Evolutionary conservation across 2,329 filamentous ascomycete genomes (phyloP), one percentile per base, ranked within the genome.

Genomic region (Pyrenochaeta sp.): DNA sequence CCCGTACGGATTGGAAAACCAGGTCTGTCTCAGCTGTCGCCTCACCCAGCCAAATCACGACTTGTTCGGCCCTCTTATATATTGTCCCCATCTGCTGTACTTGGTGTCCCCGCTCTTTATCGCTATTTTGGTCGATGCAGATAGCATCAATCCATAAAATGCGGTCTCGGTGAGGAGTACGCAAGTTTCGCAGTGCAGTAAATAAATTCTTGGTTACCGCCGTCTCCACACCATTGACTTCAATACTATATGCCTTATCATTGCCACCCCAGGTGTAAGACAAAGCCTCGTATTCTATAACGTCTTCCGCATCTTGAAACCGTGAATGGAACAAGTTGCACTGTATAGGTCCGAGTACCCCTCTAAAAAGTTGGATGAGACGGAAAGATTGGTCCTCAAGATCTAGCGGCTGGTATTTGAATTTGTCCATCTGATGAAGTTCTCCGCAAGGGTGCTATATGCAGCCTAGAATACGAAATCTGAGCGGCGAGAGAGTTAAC

Each of bases 1-100:
- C n/a, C n/a, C n/a, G n/a, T n/a, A n/a, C n/a, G n/a, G n/a, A n/a
- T n/a, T n/a, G n/a, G 27, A 66, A 56, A 14, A 51, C 5, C 3
- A 39, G 1, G 23, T 59, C 33, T 12, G 58, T 62, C 1, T 57
- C 29, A 4, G 23, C 23, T 7, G 60, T 61, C 17, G 61, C 51
- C 35, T 49, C 14, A 5, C 71, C 71, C 20, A 74, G 44, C 69
- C 68, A 73, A 17, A 71, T 39, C 18, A 71, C 42, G 2, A 73
- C 69, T 23, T 48, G 36, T 11, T 58, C 18, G 3, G 72, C 69
- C 20, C 55, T 21, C 11, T 27, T 33, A 44, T 71, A 73, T 18
- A 73, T 67, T 14, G 40, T 39, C 6, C 51, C 50, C 61, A 73
- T 73, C 14, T 70, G 62, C 29, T 49, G 36, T 6, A 69, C 67